Evolutionary conservation across 352 stramenopile species (phyloP), one percentile per base, ranked within the genome.

Genomic region (Pythium monospermum): DNA sequence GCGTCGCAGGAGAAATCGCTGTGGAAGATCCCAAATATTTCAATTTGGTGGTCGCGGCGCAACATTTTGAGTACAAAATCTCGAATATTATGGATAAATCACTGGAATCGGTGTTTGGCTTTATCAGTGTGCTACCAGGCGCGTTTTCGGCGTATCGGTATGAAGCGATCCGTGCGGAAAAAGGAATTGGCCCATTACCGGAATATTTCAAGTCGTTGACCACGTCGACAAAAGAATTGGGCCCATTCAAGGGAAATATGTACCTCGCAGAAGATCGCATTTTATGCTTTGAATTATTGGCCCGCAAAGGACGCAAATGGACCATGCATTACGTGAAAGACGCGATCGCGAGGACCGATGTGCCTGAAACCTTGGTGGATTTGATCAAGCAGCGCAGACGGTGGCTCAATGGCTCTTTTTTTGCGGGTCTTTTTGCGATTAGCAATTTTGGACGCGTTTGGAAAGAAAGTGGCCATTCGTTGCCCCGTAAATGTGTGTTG

Each of bases 171-270:
- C 63, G 72, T 1, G 69, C 64, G 11, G 70, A 74, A 40, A 76
- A 76, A 30, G 70, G 70, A 0, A 52, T 61, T 22, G 70, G 70
- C 18, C 70, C 70, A 28, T 46, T 81, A 33, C 56, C 59, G 22
- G 70, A 76, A 27, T 77, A 81, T 52, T 81, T 81, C 38, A 59
- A 64, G 31, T 73, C 58, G 18, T 43, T 81, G n/a, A 76, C 70
- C 27, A 73, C 64, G 2, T 75, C 64, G 43, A 75, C 59, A 0
- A 64, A 66, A 19, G 70, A 75, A 5, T 41, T 77, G 1, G 70
- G 70, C 4, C 73, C 76, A 12, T 84, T 85, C 48, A 75, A 76
- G 38, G 73, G 73, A 31, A 87, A 85, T 51, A 84, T 85, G 76
- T 85, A 83, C 51, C 61, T 87, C 0, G 73, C 71, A 7, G 71